phyloP scores from a whole-genome alignment of 1,139 yeast species.

The Debaryomyces subglobosus region DNA sequence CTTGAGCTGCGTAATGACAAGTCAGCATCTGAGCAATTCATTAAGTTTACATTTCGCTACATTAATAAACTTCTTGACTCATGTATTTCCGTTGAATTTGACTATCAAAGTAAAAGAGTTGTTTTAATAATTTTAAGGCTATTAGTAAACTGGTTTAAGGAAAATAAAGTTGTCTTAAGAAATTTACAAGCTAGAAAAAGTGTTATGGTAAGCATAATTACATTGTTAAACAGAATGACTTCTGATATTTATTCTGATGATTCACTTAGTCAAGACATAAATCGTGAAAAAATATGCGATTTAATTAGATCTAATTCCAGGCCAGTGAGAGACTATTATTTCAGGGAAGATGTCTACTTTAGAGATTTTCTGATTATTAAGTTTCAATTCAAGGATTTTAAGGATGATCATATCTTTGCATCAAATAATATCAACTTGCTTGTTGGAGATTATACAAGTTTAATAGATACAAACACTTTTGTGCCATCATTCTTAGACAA shows the following conservation, averaged over 20 bases:
- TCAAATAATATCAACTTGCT: conserved; percentile 35
- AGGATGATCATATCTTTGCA: conserved; percentile 49
- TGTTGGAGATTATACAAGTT: conserved; percentile 34
- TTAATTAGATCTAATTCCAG: conserved; percentile 18
- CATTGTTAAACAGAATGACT: conserved; percentile 30
- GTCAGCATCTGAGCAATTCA: conserved; percentile 13
- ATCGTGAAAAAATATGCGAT: conserved; percentile 11
- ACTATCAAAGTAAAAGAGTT: conserved; percentile 17
- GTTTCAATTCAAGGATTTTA: conserved; percentile 59
- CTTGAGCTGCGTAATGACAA: conserved; percentile 10
- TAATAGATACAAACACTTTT: conserved; percentile 16
- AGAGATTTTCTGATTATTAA: conserved; percentile 61
- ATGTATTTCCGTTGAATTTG: conserved; percentile 22
- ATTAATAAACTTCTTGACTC: conserved; percentile 37
- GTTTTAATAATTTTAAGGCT: conserved; percentile 43
- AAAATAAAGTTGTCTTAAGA: conserved; percentile 43
- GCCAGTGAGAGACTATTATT: conserved; percentile 54
- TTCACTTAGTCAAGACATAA: conserved; percentile 4
- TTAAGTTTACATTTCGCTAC: conserved; percentile 30
- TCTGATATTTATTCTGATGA: conserved; percentile 9
- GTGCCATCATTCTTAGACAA: conserved; percentile 36
- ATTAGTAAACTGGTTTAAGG: conserved; percentile 57
- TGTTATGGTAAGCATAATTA: conserved; percentile 32
- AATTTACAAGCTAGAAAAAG: conserved; percentile 37
- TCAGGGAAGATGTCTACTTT: conserved; percentile 64